Evolutionary conservation across 2,329 filamentous ascomycete genomes (phyloP), one percentile per base, ranked within the genome.

Genomic region (Clarireedia monteithiana): DNA sequence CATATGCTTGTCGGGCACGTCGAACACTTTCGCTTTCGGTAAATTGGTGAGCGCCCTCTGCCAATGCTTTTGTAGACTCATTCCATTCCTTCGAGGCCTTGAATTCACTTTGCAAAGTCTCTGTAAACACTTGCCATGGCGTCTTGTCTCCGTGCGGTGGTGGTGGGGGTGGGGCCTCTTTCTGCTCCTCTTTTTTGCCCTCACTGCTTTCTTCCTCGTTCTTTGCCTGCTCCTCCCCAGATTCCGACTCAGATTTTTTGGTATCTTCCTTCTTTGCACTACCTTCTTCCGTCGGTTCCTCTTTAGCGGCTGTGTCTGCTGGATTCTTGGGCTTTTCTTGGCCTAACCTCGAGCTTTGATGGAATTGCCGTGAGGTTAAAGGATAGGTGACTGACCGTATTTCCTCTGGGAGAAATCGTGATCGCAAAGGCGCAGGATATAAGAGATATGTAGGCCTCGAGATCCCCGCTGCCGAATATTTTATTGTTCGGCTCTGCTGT

Each of bases 41-140:
- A 69, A 99, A 94, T 67, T 96, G 85, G 68, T 96, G 87, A 17
- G 92, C 90, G 5, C 88, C 89, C 49, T 89, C 89, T 17, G 89
- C 88, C 44, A 99, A 81, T 63, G 94, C 89, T 76, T 99, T 97
- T 44, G 92, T 99, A 45, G 90, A 95, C 69, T 99, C 94, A 68
- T 99, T 96, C 94, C 94, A 99, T 72, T 99, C 94, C 70, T 97
- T 96, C 15, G 91, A 97, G 52, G 90, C 88, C 72, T 96, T 91
- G 75, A 99, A 95, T 73, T 99, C 94, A 56, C 79, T 81, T 71
- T 89, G 84, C 73, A 99, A 83, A n/a, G 94, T 99, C 69, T 99
- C 94, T 68, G 89, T 89, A 76, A 99, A 99, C 34, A 99, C 94
- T 71, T 97, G 90, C 91, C 94, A 97, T 53, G 94, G 94, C 3